Base-by-base conservation (phyloP, 768 basidiomycete species). In the Boletus reticuloceps region DNA sequence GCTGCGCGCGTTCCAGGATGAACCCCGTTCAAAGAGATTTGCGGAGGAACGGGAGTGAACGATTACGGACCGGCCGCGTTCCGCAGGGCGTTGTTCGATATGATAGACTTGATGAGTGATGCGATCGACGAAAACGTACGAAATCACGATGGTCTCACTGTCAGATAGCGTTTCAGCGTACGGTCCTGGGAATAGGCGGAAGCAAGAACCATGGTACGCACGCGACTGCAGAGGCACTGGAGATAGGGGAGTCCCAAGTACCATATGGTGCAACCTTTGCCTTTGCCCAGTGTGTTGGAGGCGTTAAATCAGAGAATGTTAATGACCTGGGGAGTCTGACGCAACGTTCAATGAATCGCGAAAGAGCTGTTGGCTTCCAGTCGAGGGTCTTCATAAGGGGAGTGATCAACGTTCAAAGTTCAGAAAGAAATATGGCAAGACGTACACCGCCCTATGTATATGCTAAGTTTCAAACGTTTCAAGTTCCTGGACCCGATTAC, bases 81-180 rank as follows among this genome's bases (percentile, higher is more conserved):
- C 52, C 31, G 45, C 19, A 13, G 52, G 52, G 17, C 52, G 39
- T 27, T 20, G 31, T 40, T 53, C 52, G 38, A 47, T 34, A 31
- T 53, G 45, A 40, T 47, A 47, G 19, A 41, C 39, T 14, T 53
- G 11, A 32, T 34, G 38, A 1, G 39, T 27, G 38, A 47, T 25
- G 5, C 45, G 39, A 34, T 53, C 51, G 20, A 53, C 51, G 19
- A 53, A 53, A 4, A 47, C 27, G 39, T 47, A 53, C 13, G 46
- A 40, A 2, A 53, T 47, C 12, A 41, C 31, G 20, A 53, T 17
- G 6, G 52, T 22, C 31, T 53, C 38, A 11, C 52, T 53, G 31
- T n/a, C 44, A 32, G 13, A 6, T 22, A 36, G 34, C 39, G 9
- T 17, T 10, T 50, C 29, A 36, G 34, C 6, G 19, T 31, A 50